These are phyloP conservation scores for Bryoglossum gracile DNA, from an alignment of 495 filamentous ascomycete species.

Conservation along the genomic window DNA sequence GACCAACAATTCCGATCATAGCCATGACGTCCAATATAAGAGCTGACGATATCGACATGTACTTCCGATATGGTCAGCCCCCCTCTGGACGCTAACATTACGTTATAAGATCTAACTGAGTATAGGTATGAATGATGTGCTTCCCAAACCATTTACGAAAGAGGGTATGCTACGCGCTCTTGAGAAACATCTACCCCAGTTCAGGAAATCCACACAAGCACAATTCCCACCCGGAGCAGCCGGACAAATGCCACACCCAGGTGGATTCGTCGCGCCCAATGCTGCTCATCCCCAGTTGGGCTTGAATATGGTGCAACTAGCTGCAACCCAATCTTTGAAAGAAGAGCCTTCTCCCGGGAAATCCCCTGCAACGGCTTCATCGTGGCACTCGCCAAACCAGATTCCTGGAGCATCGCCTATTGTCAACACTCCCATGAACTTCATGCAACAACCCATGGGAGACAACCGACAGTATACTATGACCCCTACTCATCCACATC, in stretches of 20 bases:
- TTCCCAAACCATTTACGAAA: constrained; percentile 95
- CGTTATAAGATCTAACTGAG: constrained; percentile 2
- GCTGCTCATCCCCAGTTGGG: constrained; percentile 13
- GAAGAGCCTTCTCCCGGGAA: constrained; percentile 77
- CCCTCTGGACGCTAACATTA: neutral
- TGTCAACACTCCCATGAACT: constrained; percentile 13
- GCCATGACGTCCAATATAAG: constrained; percentile 99
- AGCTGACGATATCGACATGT: constrained; percentile 93
- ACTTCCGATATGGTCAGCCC: constrained; percentile 86
- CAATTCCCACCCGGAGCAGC: constrained; percentile 14
- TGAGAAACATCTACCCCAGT: constrained; percentile 75
- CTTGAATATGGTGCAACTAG: constrained; percentile 27
- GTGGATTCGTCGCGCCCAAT: constrained; percentile 18
- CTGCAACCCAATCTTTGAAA: constrained; percentile 55
- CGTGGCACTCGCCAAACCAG: constrained; percentile 69
- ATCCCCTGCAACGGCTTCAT: constrained; percentile 61
- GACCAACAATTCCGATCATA: constrained; percentile 78
- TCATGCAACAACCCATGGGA: constrained; percentile 22
- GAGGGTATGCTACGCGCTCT: constrained; percentile 88
- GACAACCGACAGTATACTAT: constrained; percentile 30
- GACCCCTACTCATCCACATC: constrained; percentile 27
- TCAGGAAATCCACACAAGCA: constrained; percentile 39
- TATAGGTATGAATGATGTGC: constrained; percentile 95
- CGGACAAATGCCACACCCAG: constrained; percentile 14
- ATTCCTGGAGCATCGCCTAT: constrained; percentile 57